A percentile compares a stretch with the other conserved stretches of the same genome.
Evolutionary conservation across 306 rosid species (phyloP).

Genomic region (Quercus dentata): DNA sequence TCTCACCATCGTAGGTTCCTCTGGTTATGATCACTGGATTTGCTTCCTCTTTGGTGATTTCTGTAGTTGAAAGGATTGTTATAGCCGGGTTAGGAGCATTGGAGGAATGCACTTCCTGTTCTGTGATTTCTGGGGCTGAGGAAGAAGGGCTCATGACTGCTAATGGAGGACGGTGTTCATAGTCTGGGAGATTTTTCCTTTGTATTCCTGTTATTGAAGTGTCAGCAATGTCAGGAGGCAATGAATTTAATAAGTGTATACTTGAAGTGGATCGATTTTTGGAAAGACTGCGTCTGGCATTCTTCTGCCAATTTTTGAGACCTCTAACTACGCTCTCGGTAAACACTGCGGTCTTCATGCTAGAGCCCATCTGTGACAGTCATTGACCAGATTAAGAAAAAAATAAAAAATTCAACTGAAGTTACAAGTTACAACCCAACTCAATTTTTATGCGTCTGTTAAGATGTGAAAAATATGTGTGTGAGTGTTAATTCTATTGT

Average conservation of each 20-base stretch:
- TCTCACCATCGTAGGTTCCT: conserved; percentile 51
- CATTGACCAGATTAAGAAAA: not conserved
- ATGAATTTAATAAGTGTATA: not conserved
- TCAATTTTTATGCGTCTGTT: not conserved
- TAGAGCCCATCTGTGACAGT: conserved; percentile 55
- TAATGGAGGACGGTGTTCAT: conserved; percentile 1
- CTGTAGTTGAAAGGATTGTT: not conserved
- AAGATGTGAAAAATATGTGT: too few species aligned
- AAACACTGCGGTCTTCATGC: conserved; percentile 53
- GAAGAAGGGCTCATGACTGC: not conserved
- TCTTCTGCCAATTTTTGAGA: conserved; percentile 51
- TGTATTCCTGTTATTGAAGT: not conserved
- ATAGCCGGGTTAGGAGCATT: not conserved
- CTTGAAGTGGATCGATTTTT: conserved; percentile 17
- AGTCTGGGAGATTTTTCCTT: not conserved
- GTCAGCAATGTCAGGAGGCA: not conserved
- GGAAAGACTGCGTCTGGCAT: conserved; percentile 32
- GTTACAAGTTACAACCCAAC: not conserved
- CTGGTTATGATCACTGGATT: conserved; percentile 20
- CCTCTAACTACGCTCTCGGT: conserved; percentile 42
- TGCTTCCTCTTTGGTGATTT: conserved; percentile 19
- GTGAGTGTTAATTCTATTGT: not conserved
- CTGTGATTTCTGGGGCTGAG: conserved; percentile 3
- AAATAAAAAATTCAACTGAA: not conserved
- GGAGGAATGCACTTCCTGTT: conserved; percentile 5